phyloP scores from a whole-genome alignment of 257 asterid genomes.

The Fraxinus quadrangulata region DNA sequence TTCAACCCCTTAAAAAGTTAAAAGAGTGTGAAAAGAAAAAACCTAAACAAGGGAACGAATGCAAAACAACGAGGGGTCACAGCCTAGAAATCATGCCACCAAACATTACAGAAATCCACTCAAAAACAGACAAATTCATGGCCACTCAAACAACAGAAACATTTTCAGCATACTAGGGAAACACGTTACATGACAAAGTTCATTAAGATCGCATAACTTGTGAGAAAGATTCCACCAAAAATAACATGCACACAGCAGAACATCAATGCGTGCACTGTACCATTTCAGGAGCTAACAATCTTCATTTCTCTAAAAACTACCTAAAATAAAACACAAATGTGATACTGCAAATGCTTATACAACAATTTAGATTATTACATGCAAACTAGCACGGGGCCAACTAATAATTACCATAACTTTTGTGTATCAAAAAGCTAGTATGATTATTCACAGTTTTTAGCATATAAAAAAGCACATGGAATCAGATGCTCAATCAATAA shows the following conservation, averaged over 20 bases:
- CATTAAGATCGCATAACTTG: background rate
- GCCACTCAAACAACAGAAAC: background rate
- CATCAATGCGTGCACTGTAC: background rate
- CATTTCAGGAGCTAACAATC: no score
- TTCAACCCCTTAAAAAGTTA: background rate
- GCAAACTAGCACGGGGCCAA: constrained; percentile 11
- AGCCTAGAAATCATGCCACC: background rate
- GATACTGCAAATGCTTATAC: background rate
- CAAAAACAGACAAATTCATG: background rate
- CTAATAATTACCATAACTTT: background rate
- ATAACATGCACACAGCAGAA: background rate
- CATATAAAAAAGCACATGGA: background rate
- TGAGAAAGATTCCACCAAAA: background rate
- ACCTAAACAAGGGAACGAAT: background rate
- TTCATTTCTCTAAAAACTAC: no score
- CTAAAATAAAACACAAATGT: background rate
- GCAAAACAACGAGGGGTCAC: background rate
- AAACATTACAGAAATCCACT: background rate
- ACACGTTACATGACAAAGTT: background rate
- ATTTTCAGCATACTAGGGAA: background rate
- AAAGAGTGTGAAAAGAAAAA: background rate
- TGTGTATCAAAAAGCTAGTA: background rate
- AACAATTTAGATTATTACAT: background rate
- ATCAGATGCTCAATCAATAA: background rate
- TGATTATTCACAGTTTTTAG: background rate